Evolutionary conservation across 805 yeast genomes (phyloP).

Genomic region (Clavispora fructus): DNA sequence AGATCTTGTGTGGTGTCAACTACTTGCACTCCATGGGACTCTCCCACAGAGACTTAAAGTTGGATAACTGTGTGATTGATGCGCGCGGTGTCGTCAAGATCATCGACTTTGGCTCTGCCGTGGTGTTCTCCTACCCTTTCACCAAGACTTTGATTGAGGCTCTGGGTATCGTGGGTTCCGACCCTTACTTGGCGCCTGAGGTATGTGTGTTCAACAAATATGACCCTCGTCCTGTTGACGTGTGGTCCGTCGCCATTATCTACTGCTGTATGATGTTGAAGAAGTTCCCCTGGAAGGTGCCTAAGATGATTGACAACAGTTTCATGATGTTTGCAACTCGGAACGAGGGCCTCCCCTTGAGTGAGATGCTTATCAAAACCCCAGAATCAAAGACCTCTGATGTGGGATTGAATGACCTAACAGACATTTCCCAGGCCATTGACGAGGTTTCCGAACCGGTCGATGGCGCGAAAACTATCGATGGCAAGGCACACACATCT

Average conservation of each 20-base stretch:
- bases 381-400: slow-evolving; percentile 24
- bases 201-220: slow-evolving; percentile 77
- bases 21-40: slow-evolving; percentile 82
- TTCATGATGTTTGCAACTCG: slow-evolving; percentile 79
- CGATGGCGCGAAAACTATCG: slow-evolving; percentile 8
- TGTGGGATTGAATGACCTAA: slow-evolving; percentile 12
- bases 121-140: slow-evolving; percentile 84
- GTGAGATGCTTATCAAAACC: slow-evolving; percentile 51
- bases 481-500: slow-evolving; percentile 53
- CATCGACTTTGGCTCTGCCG: slow-evolving; percentile 92
- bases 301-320: slow-evolving; percentile 73
- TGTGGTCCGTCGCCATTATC: slow-evolving; percentile 89
- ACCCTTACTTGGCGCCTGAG: slow-evolving; percentile 90
- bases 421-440: slow-evolving; percentile 17
- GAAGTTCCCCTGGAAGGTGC: slow-evolving; percentile 94
- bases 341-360: slow-evolving; percentile 56
- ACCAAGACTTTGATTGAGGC: slow-evolving; percentile 67
- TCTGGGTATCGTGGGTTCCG: slow-evolving; percentile 82
- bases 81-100: slow-evolving; percentile 79
- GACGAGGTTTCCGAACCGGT: slow-evolving; percentile 13
- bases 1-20: slow-evolving; percentile 71
- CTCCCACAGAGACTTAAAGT: slow-evolving; percentile 86
- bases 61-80: slow-evolving; percentile 88
- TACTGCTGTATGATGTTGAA: slow-evolving; percentile 89
- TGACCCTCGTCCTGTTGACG: slow-evolving; percentile 90